Conservation (phyloP, 1,284 basidiomycete species). For the Malassezia obtusa region DNA sequence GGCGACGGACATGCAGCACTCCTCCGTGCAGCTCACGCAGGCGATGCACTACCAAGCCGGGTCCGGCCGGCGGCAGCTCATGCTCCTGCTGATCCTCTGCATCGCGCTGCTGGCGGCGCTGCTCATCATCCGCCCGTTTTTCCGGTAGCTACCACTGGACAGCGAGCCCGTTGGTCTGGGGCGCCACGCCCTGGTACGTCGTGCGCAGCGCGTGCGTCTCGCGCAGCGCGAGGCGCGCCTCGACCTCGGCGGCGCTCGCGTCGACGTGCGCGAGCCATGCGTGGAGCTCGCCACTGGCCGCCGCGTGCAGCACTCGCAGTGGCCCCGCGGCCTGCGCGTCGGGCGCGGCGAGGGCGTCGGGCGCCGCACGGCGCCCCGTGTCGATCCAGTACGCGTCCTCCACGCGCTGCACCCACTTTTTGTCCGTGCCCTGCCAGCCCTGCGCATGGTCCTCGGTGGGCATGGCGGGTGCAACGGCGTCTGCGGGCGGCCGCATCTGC, state of each 20-base stretch:
- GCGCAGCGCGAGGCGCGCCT: not conserved
- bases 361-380: not conserved
- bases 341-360: not conserved
- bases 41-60: conserved; percentile 83
- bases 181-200: conserved; percentile 6
- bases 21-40: conserved; percentile 70
- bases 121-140: conserved; percentile 66
- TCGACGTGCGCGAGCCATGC: conserved; percentile 7
- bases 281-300: not conserved
- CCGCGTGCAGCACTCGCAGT: not conserved
- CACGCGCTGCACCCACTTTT: conserved; percentile 41
- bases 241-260: not conserved
- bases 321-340: not conserved
- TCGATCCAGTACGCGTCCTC: conserved; percentile 38
- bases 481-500: conserved; percentile 55
- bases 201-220: conserved; percentile 1
- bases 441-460: conserved; percentile 17
- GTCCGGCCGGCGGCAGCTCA: conserved; percentile 80
- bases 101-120: conserved; percentile 73
- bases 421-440: conserved; percentile 45
- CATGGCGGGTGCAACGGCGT: conserved; percentile 50
- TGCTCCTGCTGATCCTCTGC: conserved; percentile 77
- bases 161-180: conserved; percentile 9
- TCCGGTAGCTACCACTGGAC: conserved; percentile 18
- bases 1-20: conserved; percentile 66